A percentile compares a stretch with the other conserved stretches of the same genome.
Evolutionary conservation across 768 basidiomycete species (phyloP).

Genomic region (Xerocomellus dryophilus): DNA sequence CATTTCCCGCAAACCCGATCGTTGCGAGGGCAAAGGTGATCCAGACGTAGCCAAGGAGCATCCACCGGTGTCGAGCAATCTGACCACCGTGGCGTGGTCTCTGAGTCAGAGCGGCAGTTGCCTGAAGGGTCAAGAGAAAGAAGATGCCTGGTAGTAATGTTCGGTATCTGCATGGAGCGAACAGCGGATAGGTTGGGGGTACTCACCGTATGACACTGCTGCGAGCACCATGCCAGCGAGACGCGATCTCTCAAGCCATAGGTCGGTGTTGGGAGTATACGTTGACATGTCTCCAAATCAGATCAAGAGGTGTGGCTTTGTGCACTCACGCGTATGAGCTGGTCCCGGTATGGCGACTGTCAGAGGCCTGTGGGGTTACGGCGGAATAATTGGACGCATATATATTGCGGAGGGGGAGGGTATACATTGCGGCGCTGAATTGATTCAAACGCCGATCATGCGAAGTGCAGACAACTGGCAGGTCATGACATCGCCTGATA

Average conservation of each 20-base stretch:
- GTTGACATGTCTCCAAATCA: slow-evolving; percentile 12
- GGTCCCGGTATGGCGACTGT: too few species aligned
- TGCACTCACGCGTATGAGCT: not conserved
- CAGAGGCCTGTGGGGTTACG: too few species aligned
- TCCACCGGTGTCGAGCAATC: not conserved
- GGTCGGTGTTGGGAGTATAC: slow-evolving; percentile 15
- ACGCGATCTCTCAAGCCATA: slow-evolving; percentile 30
- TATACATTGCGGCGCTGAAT: too few species aligned
- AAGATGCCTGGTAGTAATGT: slow-evolving; percentile 17
- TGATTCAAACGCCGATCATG: too few species aligned
- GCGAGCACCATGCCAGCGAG: slow-evolving; percentile 23
- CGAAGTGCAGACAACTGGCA: too few species aligned
- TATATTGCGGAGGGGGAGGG: too few species aligned
- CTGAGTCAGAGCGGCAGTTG: slow-evolving; percentile 5
- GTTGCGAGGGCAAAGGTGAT: slow-evolving; percentile 29
- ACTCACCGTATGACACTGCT: slow-evolving; percentile 23
- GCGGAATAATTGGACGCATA: too few species aligned
- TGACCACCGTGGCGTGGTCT: slow-evolving; percentile 1
- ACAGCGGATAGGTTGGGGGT: not conserved
- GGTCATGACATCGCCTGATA: too few species aligned
- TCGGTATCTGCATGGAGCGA: not conserved
- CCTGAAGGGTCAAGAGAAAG: slow-evolving; percentile 21
- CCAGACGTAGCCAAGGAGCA: slow-evolving; percentile 22
- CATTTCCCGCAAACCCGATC: slow-evolving; percentile 24
- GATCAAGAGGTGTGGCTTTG: not conserved